Evolutionary conservation across 2,329 filamentous ascomycete genomes (phyloP).

Genomic region (Epichloe baconii): DNA sequence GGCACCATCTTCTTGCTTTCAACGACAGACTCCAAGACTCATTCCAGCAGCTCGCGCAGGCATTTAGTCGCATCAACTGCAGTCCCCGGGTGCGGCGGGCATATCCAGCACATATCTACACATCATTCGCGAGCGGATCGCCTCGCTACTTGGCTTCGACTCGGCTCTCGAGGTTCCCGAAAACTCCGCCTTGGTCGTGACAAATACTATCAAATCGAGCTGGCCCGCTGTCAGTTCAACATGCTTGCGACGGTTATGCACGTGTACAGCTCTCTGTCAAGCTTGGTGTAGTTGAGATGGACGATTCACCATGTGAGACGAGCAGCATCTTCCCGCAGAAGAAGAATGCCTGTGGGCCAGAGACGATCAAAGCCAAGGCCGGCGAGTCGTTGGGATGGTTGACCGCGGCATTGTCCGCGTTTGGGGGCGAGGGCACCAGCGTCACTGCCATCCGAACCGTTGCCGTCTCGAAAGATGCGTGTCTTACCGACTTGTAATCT

Average conservation of each 20-base stretch:
- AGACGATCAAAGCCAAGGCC: constrained; percentile 7
- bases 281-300: constrained; percentile 4
- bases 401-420: neutral
- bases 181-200: constrained; percentile 3
- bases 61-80: constrained; percentile 3
- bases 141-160: constrained; percentile 2
- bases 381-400: constrained; percentile 6
- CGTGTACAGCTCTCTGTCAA: constrained; percentile 5
- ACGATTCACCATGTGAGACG: constrained; percentile 5
- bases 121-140: constrained; percentile 4
- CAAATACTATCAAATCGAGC: constrained; percentile 4
- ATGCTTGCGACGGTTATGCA: constrained; percentile 5
- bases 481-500: no score
- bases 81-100: neutral
- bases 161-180: constrained; percentile 1
- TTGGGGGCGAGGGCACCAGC: constrained; percentile 3
- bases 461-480: neutral
- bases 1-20: neutral
- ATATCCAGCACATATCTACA: constrained; percentile 2
- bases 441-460: constrained; percentile 2
- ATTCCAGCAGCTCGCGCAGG: constrained; percentile 4
- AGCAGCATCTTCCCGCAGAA: constrained; percentile 9
- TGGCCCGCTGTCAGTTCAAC: neutral
- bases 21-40: constrained; percentile 6
- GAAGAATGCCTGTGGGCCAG: constrained; percentile 6